These are phyloP conservation scores for Circinella umbellata DNA, from an alignment of 371 early-diverging fungal genomes.

Conservation along the genomic window DNA sequence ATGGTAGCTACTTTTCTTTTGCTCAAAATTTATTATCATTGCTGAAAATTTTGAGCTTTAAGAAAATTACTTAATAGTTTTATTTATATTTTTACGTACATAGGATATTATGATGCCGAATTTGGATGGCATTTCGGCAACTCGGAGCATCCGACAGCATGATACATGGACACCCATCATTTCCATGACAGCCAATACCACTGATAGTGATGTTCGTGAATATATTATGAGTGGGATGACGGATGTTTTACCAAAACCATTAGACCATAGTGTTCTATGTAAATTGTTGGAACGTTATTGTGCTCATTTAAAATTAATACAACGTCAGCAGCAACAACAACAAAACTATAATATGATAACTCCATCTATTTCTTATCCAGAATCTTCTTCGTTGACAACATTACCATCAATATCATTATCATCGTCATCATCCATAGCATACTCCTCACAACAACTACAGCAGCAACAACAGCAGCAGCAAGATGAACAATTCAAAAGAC, in stretches of 20 bases:
- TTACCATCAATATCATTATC: no score
- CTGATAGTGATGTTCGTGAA: constrained; percentile 35
- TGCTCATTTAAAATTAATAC: constrained; percentile 16
- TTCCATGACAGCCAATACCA: constrained; percentile 76
- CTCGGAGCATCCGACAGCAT: constrained; percentile 73
- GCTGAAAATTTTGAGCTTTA: no score
- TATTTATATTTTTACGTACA: no score
- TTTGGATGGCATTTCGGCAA: constrained; percentile 75
- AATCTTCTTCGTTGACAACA: no score
- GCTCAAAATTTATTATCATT: no score
- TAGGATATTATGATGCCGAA: constrained; percentile 80
- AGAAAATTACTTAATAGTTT: no score
- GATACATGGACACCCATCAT: constrained; percentile 77
- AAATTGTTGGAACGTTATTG: constrained; percentile 22
- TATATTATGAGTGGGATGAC: constrained; percentile 21
- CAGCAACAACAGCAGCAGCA: constrained; percentile 1
- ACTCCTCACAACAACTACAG: background rate
- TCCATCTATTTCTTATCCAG: no score
- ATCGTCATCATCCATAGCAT: no score
- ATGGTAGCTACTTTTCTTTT: constrained; percentile 55
- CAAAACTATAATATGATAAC: no score
- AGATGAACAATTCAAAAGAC: no score
- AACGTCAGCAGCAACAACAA: background rate
- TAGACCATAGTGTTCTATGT: constrained; percentile 12
- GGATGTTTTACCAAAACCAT: constrained; percentile 18